These are phyloP conservation scores for Eleusine coracana DNA, from an alignment of 176 grass and related monocot genomes.

Conservation along the genomic window DNA sequence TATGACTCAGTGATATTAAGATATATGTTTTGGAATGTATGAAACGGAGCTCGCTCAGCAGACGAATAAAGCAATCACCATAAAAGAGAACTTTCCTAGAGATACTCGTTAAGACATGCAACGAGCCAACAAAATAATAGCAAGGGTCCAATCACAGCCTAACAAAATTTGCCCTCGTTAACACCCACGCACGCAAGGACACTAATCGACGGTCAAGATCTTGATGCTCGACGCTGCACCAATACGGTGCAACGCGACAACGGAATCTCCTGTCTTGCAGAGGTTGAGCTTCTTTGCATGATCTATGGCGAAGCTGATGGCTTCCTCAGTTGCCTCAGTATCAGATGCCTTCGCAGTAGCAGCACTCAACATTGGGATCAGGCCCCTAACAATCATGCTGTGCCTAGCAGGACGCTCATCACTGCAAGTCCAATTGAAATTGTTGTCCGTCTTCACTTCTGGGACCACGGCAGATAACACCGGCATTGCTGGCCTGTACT, in stretches of 20 bases:
- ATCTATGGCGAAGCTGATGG: constrained; percentile 53
- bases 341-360: constrained; percentile 70
- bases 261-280: constrained; percentile 67
- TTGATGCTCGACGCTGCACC: constrained; percentile 62
- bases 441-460: constrained; percentile 59
- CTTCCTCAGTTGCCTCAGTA: constrained; percentile 70
- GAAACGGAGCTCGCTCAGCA: background rate
- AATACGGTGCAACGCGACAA: constrained; percentile 72
- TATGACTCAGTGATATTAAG: background rate
- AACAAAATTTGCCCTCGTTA: constrained; percentile 44
- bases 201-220: constrained; percentile 58
- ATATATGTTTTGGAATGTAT: constrained; percentile 20
- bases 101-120: background rate
- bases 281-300: constrained; percentile 66
- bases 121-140: constrained; percentile 36
- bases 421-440: constrained; percentile 80
- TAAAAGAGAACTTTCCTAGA: constrained; percentile 17
- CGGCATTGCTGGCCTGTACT: constrained; percentile 79
- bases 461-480: constrained; percentile 65
- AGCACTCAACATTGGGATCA: constrained; percentile 67
- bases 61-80: background rate
- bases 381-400: constrained; percentile 62
- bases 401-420: constrained; percentile 86
- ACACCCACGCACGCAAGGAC: constrained; percentile 2
- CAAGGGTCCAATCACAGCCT: constrained; percentile 22